Base-by-base conservation (phyloP, 306 rosid species). In the Cucurbita ficifolia region DNA sequence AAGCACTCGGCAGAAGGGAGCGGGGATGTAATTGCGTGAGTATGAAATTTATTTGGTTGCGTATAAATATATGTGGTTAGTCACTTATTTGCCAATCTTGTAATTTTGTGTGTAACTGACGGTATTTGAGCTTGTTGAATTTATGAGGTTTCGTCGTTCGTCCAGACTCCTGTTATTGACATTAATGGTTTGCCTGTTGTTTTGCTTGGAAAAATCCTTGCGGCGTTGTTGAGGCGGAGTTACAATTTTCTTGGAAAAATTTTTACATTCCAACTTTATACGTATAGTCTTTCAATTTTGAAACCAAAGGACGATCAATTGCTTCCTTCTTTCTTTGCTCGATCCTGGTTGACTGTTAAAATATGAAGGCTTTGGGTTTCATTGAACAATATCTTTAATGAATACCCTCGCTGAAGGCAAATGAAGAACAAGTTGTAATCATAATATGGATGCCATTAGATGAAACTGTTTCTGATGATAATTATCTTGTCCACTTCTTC, bases 11-110 rank as follows among this genome's bases (percentile, higher is more conserved):
- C 62, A 0, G 80, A 57, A 80, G 74, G 63, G 64, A 60, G 40
- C 51, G 70, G 21, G 12, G 79, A 76, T 36, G 39, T 35, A 45
- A 60, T 73, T 72, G 63, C 68, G 88, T 84, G 75, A 81, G 87
- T 74, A 19, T 67, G 55, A 21, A 7, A 45, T 43, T 19, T 43
- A 19, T 19, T 67, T 67, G 38, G 54, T 67, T 22, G 6, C 29
- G 8, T 63, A n/a, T 39, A 9, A 39, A 10, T 39, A 63, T 39
- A n/a, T 63, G 7, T 63, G 14, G 29, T 18, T 33, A n/a, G 70
- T 39, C 7, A n/a, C 35, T 63, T 63, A n/a, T 29, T 33, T n/a
- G 14, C 4, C 46, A 18, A 7, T 11, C 49, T 63, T 63, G 18
- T 29, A 63, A 39, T 60, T 60, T 21, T 60, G 8, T 57, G 63